Percentiles rank a stretch among this genome's conserved stretches.
Conservation (phyloP, 768 basidiomycete species). For the Leccinum incarnatum region DNA sequence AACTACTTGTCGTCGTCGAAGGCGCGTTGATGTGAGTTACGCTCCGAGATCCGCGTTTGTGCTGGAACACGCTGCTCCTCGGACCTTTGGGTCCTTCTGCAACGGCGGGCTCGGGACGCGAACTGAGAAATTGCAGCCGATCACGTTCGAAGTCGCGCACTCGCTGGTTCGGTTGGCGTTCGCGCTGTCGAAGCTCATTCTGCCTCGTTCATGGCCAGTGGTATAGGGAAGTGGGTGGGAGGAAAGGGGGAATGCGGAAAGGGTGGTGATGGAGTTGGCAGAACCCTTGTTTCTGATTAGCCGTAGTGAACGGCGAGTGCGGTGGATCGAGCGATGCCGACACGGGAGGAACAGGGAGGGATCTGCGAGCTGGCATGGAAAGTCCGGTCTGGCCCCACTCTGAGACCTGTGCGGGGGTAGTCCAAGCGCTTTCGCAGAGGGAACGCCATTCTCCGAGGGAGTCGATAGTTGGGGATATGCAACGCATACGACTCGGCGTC, state of each 20-base stretch:
- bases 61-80: constrained; percentile 20
- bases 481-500: no score
- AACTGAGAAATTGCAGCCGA: constrained; percentile 39
- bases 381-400: no score
- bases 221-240: constrained; percentile 69
- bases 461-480: no score
- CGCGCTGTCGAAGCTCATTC: constrained; percentile 48
- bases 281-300: constrained; percentile 9
- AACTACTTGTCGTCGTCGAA: not conserved
- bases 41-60: constrained; percentile 32
- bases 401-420: no score
- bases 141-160: constrained; percentile 59
- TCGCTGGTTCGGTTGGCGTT: constrained; percentile 52
- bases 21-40: constrained; percentile 27
- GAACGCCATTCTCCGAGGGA: no score
- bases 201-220: constrained; percentile 35
- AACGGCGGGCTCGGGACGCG: constrained; percentile 28
- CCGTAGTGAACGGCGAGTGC: not conserved
- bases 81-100: constrained; percentile 34
- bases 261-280: constrained; percentile 54
- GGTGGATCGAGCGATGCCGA: constrained; percentile 19
- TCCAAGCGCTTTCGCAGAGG: no score
- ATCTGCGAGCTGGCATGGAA: no score
- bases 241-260: constrained; percentile 72
- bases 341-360: no score